A percentile compares a stretch with the other conserved stretches of the same genome.
Evolutionary conservation across 345 rosid genomes (phyloP).

Genomic region (Odontarrhena argentea): DNA sequence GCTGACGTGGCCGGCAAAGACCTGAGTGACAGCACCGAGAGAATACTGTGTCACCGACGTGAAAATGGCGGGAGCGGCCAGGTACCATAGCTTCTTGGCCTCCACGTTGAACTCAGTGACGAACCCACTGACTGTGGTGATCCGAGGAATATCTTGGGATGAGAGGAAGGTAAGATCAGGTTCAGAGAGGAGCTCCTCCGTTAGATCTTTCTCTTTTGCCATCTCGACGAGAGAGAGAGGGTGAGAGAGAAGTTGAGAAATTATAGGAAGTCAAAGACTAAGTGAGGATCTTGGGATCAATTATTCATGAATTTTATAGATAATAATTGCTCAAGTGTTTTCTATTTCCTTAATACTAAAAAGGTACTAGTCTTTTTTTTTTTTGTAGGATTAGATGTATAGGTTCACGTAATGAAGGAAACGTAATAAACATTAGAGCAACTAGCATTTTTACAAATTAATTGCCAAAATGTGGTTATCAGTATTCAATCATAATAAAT

Average conservation of each 20-base stretch:
- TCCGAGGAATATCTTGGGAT: conserved; percentile 40
- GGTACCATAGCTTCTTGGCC: conserved; percentile 73
- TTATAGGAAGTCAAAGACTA: conserved; percentile 20
- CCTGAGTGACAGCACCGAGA: conserved; percentile 87
- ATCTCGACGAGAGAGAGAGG: conserved; percentile 24
- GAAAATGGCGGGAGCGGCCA: conserved; percentile 96
- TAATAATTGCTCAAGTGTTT: neutral
- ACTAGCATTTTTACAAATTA: conserved; percentile 7
- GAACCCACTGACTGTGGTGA: conserved; percentile 49
- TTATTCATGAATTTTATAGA: conserved; percentile 29
- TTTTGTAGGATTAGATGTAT: no score
- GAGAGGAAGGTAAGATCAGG: conserved; percentile 33
- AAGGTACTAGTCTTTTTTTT: no score
- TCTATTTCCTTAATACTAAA: neutral
- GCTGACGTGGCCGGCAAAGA: conserved; percentile 76
- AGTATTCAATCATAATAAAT: no score
- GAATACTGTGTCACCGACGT: conserved; percentile 81
- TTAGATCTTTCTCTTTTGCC: conserved; percentile 36
- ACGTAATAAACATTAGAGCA: neutral
- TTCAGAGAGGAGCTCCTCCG: conserved; percentile 48
- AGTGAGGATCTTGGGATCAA: conserved; percentile 27
- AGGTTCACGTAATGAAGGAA: neutral
- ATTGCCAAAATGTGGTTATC: neutral
- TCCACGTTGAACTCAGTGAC: conserved; percentile 56
- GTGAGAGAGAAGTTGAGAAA: conserved; percentile 19